A percentile compares a stretch with the other conserved stretches of the same genome.
Evolutionary conservation across 75 land plant species (phyloP).

Genomic region (Larix kaempferi): DNA sequence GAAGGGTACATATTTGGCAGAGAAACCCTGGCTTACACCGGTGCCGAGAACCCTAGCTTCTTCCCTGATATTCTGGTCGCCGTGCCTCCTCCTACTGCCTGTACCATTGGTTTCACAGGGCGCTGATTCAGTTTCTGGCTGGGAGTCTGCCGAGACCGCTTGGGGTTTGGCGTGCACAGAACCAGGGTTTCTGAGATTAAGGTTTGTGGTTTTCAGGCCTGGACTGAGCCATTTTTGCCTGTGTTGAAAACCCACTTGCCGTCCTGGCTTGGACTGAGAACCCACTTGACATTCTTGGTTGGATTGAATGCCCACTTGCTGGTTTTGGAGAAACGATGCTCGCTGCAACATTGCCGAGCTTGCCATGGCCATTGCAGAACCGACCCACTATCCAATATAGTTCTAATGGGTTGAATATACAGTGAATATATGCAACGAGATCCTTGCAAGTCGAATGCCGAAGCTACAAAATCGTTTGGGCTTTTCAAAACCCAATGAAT

Average conservation of each 20-base stretch:
- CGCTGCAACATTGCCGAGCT: not conserved
- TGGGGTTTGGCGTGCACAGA: not conserved
- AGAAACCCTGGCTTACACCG: constrained; percentile 32
- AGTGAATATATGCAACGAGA: no score
- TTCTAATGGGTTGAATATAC: no score
- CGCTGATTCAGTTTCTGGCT: not conserved
- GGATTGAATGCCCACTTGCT: not conserved
- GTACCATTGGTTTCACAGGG: not conserved
- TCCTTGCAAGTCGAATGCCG: no score
- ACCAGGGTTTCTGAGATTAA: not conserved
- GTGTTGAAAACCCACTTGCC: not conserved
- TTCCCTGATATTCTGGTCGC: constrained; percentile 55
- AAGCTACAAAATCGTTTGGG: no score
- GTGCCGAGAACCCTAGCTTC: constrained; percentile 25
- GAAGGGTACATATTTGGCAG: constrained; percentile 92
- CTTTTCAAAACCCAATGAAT: no score
- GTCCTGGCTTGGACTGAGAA: not conserved
- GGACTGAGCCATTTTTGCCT: not conserved
- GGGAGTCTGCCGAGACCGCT: not conserved
- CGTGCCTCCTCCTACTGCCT: constrained; percentile 8
- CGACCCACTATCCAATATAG: no score
- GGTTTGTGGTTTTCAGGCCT: not conserved
- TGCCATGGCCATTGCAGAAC: constrained; percentile 1
- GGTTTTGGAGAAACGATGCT: not conserved
- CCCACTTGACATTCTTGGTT: not conserved